Evolutionary conservation across 495 filamentous ascomycete species (phyloP), one percentile per base, ranked within the genome.

Genomic region (Xylaria bambusicola): DNA sequence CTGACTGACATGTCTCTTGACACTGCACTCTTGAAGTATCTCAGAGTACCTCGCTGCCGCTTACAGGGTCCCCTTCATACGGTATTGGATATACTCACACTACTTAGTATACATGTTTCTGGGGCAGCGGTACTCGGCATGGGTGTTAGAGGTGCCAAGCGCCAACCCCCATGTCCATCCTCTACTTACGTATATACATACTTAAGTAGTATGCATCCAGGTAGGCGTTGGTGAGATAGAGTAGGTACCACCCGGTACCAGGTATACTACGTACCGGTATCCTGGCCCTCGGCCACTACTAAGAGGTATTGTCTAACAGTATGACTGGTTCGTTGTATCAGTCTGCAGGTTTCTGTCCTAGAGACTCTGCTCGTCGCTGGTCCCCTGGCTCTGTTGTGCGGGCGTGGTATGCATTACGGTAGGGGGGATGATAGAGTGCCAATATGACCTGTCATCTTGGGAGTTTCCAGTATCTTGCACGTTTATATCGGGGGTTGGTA

Each of bases 111-210:
- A n/a, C n/a, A n/a, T n/a, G n/a, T n/a, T 56, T 62, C 47, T 60
- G 56, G 56, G 65, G 65, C 57, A 56, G 62, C 56, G 62, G 66
- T 63, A 53, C 42, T 24, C 50, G 52, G 62, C 68, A 60, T 56
- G 68, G 68, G 47, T 66, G 38, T 24, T 44, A 70, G 56, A 66
- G 68, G 68, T 44, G 68, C 68, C 68, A 71, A 71, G 68, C 58
- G 7, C 38, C 41, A 31, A 56, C 62, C 68, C 68, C 65, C 57
- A 44, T 48, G 33, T 56, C 50, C 61, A 54, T 50, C 52, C 31
- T 56, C 50, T 67, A 64, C 66, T 61, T 55, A 59, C 61, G 42
- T 63, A 62, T 70, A n/a, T n/a, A n/a, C n/a, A n/a, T n/a, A n/a
- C n/a, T n/a, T n/a, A n/a, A n/a, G n/a, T n/a, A n/a, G n/a, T n/a